These are phyloP conservation scores for Metschnikowia koreensis DNA, from an alignment of 805 yeast species.

Conservation along the genomic window DNA sequence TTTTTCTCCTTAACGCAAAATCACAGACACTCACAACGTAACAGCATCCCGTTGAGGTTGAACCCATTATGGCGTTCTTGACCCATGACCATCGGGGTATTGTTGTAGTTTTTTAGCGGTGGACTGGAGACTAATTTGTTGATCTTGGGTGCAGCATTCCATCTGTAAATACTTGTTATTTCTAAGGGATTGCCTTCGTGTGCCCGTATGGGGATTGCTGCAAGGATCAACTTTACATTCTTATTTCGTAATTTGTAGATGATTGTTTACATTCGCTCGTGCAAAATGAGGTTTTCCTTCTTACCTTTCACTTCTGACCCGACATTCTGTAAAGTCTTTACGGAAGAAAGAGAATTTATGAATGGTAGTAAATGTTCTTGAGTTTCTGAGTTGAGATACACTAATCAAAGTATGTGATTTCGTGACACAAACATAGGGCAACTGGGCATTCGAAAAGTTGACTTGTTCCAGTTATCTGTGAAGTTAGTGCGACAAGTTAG, in stretches of 20 bases:
- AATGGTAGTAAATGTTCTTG: no score
- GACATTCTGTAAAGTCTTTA: no score
- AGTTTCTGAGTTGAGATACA: no score
- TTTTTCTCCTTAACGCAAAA: conserved; percentile 50
- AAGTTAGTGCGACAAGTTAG: no score
- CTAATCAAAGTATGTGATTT: no score
- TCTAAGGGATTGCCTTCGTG: conserved; percentile 75
- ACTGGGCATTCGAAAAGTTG: no score
- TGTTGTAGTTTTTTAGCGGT: conserved; percentile 43
- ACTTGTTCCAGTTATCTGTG: no score
- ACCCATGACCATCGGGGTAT: conserved; percentile 68
- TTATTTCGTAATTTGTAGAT: neutral
- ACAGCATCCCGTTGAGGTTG: conserved; percentile 71
- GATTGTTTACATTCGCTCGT: neutral
- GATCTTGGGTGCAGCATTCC: conserved; percentile 77
- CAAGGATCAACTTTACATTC: conserved; percentile 58
- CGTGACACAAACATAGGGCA: no score
- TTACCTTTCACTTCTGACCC: no score
- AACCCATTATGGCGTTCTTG: conserved; percentile 61
- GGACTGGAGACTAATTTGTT: conserved; percentile 62
- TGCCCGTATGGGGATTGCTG: conserved; percentile 70
- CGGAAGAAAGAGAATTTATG: no score
- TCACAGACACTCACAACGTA: conserved; percentile 62
- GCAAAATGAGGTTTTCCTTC: neutral
- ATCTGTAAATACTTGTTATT: conserved; percentile 47